Base-by-base conservation (phyloP, 2,329 filamentous ascomycete species). In the Apiospora aurea region DNA sequence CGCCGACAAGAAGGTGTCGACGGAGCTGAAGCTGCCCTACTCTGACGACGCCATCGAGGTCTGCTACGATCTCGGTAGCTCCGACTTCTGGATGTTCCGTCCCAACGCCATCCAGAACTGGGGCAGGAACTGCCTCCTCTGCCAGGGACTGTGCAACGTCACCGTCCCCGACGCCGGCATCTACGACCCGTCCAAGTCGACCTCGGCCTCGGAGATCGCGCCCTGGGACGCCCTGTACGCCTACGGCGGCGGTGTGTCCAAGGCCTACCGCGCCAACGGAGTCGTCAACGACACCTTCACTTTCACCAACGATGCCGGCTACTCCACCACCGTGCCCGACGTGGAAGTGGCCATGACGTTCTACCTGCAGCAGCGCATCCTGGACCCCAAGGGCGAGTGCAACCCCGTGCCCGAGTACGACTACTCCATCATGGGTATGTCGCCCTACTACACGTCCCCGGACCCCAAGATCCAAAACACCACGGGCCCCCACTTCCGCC, bases 371-470 rank as follows among this genome's bases (percentile, higher is more conserved):
- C 68, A 78, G 34, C 71, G 73, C 10, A 71, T 75, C 53, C 68
- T 67, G 24, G 75, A 75, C 51, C 71, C 75, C 34, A 74, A 73
- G 47, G 79, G 76, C 70, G 57, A 34, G 11, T 51, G 38, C n/a
- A 68, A 71, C n/a, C 69, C 69, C 6, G 72, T 61, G 29, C 70
- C 29, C 41, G 61, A 69, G 21, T 80, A 80, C 71, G 79, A 80
- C 51, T 71, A 76, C n/a, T 75, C 74, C 24, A 81, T 82, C 64
- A 57, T 82, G 16, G 80, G 80, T 34, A 71, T 77, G 7, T 73
- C 80, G 14, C 76, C 78, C 7, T 75, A 73, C 51, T 43, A 46
- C 38, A 71, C 76, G 11, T 73, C 79, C 10, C 75, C 77, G 14
- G 76, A 75, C 67, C 76, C 74, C 41, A 76, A 73, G n/a, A 73